Conservation (phyloP, 768 basidiomycete genomes). For the Baorangia bicolor region DNA sequence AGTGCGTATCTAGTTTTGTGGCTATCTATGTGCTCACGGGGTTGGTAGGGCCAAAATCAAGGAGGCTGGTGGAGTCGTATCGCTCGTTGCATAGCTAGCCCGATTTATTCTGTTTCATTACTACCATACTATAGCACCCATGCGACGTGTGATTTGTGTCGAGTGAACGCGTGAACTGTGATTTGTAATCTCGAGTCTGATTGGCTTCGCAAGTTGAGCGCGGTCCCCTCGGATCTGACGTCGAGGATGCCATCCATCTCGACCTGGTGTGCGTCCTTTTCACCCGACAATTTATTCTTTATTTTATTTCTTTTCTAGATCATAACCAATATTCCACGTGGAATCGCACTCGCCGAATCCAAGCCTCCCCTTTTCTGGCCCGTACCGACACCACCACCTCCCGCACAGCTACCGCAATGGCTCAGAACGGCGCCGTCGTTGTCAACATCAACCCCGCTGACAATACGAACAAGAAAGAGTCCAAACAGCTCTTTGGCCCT, state of each 20-base stretch:
- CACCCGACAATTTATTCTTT: background rate
- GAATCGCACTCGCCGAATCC: slow-evolving; percentile 57
- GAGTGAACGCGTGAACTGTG: no score
- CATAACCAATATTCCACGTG: slow-evolving; percentile 52
- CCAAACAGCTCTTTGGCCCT: slow-evolving; percentile 83
- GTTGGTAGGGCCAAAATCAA: slow-evolving; percentile 71
- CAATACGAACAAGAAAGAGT: slow-evolving; percentile 45
- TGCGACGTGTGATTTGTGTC: background rate
- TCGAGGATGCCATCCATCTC: slow-evolving; percentile 33
- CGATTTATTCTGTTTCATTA: slow-evolving; percentile 24
- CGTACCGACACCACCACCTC: slow-evolving; percentile 49
- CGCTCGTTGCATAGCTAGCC: slow-evolving; percentile 72
- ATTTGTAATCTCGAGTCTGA: background rate
- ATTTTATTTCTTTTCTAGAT: slow-evolving; percentile 30
- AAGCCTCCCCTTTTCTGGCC: slow-evolving; percentile 51
- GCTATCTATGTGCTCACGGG: slow-evolving; percentile 21
- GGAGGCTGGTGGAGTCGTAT: slow-evolving; percentile 92
- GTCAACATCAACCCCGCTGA: slow-evolving; percentile 23
- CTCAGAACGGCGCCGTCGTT: slow-evolving; percentile 35
- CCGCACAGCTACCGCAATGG: slow-evolving; percentile 49
- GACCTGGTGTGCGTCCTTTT: slow-evolving; percentile 38
- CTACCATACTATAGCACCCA: background rate
- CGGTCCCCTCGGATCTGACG: background rate
- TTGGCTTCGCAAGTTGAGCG: no score
- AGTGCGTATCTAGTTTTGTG: slow-evolving; percentile 43